A percentile compares a stretch with the other conserved stretches of the same genome.
Conservation (phyloP, 805 yeast species). For the Torulaspora gathmanii region DNA sequence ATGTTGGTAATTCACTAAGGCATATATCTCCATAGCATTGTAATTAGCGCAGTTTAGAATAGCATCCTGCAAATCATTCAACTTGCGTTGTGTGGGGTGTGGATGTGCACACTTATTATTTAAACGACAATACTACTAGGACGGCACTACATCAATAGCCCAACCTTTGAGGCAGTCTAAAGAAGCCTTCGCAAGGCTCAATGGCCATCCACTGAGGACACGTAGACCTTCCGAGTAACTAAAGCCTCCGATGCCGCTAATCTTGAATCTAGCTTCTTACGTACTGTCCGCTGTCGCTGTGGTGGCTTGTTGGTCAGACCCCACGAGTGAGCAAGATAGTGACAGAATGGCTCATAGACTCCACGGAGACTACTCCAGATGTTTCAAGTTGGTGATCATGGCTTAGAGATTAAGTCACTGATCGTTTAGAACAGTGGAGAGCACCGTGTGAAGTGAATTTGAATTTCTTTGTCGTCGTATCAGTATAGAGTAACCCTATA, state of each 20-base stretch:
- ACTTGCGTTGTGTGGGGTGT: background rate
- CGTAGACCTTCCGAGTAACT: background rate
- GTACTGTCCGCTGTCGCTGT: no score
- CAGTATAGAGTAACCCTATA: slow-evolving; percentile 2
- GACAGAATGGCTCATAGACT: background rate
- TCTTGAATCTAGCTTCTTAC: no score
- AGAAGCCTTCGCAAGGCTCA: no score
- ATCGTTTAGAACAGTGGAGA: slow-evolving; percentile 1
- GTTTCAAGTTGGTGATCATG: background rate
- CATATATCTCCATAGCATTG: background rate
- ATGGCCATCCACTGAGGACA: background rate
- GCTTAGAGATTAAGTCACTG: background rate
- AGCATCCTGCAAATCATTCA: background rate
- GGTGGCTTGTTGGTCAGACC: no score
- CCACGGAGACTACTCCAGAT: background rate
- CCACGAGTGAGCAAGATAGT: no score
- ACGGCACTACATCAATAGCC: no score
- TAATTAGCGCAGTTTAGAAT: background rate
- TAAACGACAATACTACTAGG: background rate
- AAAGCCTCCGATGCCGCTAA: background rate
- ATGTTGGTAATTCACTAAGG: slow-evolving; percentile 46
- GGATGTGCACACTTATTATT: background rate
- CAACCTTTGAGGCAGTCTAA: no score
- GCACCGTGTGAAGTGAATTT: slow-evolving; percentile 1
- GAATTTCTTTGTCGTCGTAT: slow-evolving; percentile 6